These are phyloP conservation scores for Mortierella alpina DNA, from an alignment of 192 early-diverging fungal genomes.

Conservation along the genomic window DNA sequence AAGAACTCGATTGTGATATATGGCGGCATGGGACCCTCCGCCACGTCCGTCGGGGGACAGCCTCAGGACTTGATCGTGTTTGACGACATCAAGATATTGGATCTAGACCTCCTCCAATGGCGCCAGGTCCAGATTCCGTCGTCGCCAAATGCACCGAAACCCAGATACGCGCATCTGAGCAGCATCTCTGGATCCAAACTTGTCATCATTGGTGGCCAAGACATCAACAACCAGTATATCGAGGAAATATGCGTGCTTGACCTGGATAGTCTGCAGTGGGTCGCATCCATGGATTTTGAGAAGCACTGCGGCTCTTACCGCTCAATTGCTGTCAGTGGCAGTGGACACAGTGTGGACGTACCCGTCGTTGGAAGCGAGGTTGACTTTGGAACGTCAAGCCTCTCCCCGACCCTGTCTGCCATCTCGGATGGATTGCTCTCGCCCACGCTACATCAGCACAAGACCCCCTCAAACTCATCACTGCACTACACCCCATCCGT, in stretches of 20 bases:
- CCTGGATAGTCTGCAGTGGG: conserved; percentile 68
- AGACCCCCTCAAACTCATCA: conserved; percentile 40
- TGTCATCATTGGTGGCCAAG: conserved; percentile 79
- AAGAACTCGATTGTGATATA: conserved; percentile 71
- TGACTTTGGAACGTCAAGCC: not conserved
- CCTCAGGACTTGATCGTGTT: conserved; percentile 64
- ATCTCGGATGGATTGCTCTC: conserved; percentile 19
- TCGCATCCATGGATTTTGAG: conserved; percentile 66
- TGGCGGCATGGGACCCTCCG: conserved; percentile 78
- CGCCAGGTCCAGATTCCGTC: conserved; percentile 51
- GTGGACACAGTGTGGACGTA: conserved; percentile 38
- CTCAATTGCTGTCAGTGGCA: conserved; percentile 70
- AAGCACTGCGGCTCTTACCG: conserved; percentile 79
- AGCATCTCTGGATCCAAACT: conserved; percentile 67
- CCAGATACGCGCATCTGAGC: conserved; percentile 79
- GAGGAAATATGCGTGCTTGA: conserved; percentile 78
- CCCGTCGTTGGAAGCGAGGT: conserved; percentile 48
- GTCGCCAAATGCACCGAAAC: conserved; percentile 62
- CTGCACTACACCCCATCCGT: conserved; percentile 47
- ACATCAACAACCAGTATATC: conserved; percentile 77
- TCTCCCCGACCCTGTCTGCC: conserved; percentile 8
- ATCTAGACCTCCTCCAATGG: conserved; percentile 68
- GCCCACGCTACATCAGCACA: conserved; percentile 37
- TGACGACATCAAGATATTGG: conserved; percentile 73
- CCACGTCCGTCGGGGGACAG: conserved; percentile 40